Percentiles rank a stretch among this genome's conserved stretches.
Conservation (phyloP, 257 asterid species). For the Przewalskia tangutica region DNA sequence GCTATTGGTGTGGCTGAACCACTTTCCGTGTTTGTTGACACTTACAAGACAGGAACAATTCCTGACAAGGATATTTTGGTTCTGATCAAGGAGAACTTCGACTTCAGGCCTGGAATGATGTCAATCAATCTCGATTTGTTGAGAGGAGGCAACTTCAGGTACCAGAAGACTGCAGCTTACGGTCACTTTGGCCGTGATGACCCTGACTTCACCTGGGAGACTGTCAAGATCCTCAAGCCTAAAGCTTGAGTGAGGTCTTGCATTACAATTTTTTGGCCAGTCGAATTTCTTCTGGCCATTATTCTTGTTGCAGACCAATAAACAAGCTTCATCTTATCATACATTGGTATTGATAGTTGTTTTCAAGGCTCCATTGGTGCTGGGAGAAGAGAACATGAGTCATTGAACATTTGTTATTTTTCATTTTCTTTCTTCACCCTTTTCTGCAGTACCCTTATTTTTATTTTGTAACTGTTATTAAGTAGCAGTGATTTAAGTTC, state of each 20-base stretch:
- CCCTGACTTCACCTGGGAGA: neutral
- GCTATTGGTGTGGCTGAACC: neutral
- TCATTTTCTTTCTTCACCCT: neutral
- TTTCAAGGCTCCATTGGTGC: neutral
- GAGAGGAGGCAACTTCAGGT: neutral
- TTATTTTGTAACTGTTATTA: neutral
- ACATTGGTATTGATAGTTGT: neutral
- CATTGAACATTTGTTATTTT: conserved; percentile 2
- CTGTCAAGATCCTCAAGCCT: neutral
- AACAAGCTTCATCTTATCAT: conserved; percentile 1
- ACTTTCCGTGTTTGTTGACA: neutral
- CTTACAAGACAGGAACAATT: neutral
- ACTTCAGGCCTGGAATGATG: neutral
- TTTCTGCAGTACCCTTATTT: neutral
- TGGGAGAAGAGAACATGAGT: neutral
- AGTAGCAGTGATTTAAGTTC: neutral
- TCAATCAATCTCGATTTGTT: neutral
- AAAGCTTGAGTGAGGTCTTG: no score
- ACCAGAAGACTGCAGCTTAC: neutral
- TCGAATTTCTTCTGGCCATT: no score
- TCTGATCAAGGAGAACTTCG: neutral
- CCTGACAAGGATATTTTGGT: neutral
- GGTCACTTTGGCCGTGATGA: neutral
- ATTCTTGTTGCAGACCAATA: neutral
- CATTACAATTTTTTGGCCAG: no score